phyloP scores from a whole-genome alignment of 2,329 filamentous ascomycete species.

The Pseudogymnoascus sp. region DNA sequence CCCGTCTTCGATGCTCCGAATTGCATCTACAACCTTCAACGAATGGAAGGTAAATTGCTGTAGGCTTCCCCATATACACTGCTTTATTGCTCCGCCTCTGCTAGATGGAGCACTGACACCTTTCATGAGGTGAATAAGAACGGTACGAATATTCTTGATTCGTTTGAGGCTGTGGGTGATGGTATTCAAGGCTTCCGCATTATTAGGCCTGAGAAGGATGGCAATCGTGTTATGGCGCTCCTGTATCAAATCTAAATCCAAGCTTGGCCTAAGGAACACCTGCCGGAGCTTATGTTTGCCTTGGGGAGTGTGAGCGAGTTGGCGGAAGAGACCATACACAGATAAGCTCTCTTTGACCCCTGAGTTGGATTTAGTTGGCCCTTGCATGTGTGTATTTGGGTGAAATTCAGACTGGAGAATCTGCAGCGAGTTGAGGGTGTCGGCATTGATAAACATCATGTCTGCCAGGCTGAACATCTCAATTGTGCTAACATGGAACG shows the following conservation, averaged over 20 bases:
- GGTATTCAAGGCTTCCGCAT: constrained; percentile 47
- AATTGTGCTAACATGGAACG: constrained; percentile 56
- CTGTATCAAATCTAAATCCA: constrained; percentile 59
- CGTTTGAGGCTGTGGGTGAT: constrained; percentile 58
- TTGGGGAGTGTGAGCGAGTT: constrained; percentile 69
- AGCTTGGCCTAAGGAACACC: constrained; percentile 72
- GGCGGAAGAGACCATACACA: constrained; percentile 73
- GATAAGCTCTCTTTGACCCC: constrained; percentile 76
- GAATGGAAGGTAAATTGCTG: constrained; percentile 63
- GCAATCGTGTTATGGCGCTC: constrained; percentile 65
- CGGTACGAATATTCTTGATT: constrained; percentile 67
- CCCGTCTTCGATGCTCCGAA: constrained; percentile 50
- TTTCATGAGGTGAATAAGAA: constrained; percentile 65
- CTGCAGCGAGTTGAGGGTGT: constrained; percentile 76
- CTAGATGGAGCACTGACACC: constrained; percentile 54
- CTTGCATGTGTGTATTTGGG: constrained; percentile 72
- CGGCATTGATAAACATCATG: constrained; percentile 71
- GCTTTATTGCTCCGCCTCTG: constrained; percentile 40
- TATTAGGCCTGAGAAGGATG: constrained; percentile 61
- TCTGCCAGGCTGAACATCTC: constrained; percentile 66
- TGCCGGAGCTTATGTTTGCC: constrained; percentile 69
- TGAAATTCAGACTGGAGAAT: constrained; percentile 78
- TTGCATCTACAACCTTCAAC: constrained; percentile 59
- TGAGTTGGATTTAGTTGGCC: constrained; percentile 51
- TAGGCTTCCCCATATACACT: constrained; percentile 67